Evolutionary conservation across 2,329 filamentous ascomycete genomes (phyloP).

Genomic region (Passalora sequoiae): DNA sequence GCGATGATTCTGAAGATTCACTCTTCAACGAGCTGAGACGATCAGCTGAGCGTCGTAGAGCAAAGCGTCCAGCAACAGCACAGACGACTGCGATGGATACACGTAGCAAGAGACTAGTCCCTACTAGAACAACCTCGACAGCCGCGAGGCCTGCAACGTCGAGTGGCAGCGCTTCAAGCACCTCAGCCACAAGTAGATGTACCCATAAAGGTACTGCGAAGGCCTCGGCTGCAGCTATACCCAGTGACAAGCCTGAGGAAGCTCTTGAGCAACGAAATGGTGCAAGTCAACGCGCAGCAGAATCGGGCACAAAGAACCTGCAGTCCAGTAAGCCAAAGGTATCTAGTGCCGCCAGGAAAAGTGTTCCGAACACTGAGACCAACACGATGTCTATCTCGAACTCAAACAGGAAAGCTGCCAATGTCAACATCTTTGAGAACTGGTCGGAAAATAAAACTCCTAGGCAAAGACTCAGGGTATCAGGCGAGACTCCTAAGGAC

Average conservation of each 20-base stretch:
- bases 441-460: constrained; percentile 13
- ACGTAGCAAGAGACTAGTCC: background rate
- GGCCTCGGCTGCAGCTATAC: constrained; percentile 1
- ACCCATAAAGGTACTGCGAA: no score
- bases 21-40: constrained; percentile 13
- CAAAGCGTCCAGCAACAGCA: no score
- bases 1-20: constrained; percentile 11
- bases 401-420: background rate
- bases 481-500: constrained; percentile 21
- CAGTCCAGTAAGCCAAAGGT: constrained; percentile 1
- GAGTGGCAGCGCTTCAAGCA: no score
- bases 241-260: no score
- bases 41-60: no score
- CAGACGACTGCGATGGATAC: no score
- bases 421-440: constrained; percentile 16
- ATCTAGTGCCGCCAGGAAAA: constrained; percentile 15
- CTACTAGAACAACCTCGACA: background rate
- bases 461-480: constrained; percentile 18
- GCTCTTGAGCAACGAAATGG: no score
- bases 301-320: no score
- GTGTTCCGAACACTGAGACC: constrained; percentile 5
- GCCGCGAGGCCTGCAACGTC: background rate
- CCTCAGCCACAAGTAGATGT: no score
- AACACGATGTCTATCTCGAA: background rate
- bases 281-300: no score